A percentile compares a stretch with the other conserved stretches of the same genome.
Conservation (phyloP, 2,329 filamentous ascomycete species). For the Amphichorda felina region DNA sequence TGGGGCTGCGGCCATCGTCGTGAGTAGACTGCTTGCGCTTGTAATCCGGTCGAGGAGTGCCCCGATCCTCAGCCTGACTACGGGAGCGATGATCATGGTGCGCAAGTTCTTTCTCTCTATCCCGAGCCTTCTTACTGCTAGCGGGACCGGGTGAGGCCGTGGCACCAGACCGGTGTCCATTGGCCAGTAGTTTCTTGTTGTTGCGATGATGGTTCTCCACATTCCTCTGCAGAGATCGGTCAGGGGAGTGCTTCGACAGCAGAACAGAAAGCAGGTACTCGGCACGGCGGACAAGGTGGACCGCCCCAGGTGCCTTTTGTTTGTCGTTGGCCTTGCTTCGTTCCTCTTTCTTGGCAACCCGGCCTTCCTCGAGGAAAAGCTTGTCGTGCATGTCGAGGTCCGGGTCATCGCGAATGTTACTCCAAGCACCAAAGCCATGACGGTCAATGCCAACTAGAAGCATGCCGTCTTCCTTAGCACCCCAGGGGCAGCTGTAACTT, state of each 20-base stretch:
- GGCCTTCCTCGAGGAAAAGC: conserved; percentile 92
- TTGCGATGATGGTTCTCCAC: conserved; percentile 92
- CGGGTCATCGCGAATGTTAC: conserved; percentile 81
- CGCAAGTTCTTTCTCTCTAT: conserved; percentile 32
- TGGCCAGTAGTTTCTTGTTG: conserved; percentile 63
- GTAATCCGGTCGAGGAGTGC: conserved; percentile 37
- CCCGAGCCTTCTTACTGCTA: conserved; percentile 28
- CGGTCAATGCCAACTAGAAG: conserved; percentile 84
- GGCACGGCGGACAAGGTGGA: conserved; percentile 87
- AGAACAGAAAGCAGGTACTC: conserved; percentile 95
- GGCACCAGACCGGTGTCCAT: conserved; percentile 50
- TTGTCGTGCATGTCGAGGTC: conserved; percentile 82
- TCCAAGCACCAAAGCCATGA: conserved; percentile 94
- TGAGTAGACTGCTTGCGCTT: conserved; percentile 50
- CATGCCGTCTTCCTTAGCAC: conserved; percentile 91
- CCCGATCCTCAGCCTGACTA: conserved; percentile 37
- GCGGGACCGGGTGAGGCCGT: conserved; percentile 62
- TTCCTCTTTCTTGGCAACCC: conserved; percentile 96
- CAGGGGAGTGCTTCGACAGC: conserved; percentile 70
- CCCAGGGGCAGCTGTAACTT: conserved; percentile 86
- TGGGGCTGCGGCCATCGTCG: conserved; percentile 29
- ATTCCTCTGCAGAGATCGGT: conserved; percentile 62
- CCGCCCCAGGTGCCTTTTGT: conserved; percentile 89
- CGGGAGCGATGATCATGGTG: conserved; percentile 36
- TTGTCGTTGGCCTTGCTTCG: conserved; percentile 66